A percentile compares a stretch with the other conserved stretches of the same genome.
Conservation (phyloP, 202 grass and related monocot species). For the Bolboschoenoplectus hybrid region DNA sequence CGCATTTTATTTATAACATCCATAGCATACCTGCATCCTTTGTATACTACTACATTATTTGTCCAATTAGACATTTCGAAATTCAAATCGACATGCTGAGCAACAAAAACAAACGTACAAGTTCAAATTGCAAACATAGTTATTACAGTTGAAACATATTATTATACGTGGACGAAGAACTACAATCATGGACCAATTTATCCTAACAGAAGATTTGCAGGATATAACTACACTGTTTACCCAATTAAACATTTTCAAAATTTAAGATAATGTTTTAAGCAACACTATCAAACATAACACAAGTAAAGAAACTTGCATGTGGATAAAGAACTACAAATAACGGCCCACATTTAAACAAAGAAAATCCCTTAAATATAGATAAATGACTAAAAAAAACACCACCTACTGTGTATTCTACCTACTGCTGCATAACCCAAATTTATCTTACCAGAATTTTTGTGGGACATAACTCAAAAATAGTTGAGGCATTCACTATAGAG, state of each 20-base stretch:
- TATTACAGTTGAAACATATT: not conserved
- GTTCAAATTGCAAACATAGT: not conserved
- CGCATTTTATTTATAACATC: not conserved
- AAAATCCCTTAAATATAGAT: not conserved
- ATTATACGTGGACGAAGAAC: not conserved
- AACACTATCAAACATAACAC: conserved; percentile 8
- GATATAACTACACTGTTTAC: not conserved
- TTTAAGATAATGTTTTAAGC: not conserved
- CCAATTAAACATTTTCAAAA: not conserved
- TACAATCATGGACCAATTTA: not conserved
- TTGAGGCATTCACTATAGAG: not conserved
- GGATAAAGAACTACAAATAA: not conserved
- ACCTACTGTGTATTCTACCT: not conserved
- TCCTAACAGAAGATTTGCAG: not conserved
- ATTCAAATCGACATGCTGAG: not conserved
- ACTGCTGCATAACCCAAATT: not conserved
- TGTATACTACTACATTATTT: no score
- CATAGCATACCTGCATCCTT: no score
- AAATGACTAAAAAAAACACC: not conserved
- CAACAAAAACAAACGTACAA: not conserved
- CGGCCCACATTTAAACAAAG: not conserved
- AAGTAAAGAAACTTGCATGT: not conserved
- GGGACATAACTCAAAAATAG: not conserved
- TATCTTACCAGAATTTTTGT: not conserved
- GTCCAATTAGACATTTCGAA: no score